Evolutionary conservation across 202 grass and related monocot species (phyloP).

Genomic region (Eragrostis tef): DNA sequence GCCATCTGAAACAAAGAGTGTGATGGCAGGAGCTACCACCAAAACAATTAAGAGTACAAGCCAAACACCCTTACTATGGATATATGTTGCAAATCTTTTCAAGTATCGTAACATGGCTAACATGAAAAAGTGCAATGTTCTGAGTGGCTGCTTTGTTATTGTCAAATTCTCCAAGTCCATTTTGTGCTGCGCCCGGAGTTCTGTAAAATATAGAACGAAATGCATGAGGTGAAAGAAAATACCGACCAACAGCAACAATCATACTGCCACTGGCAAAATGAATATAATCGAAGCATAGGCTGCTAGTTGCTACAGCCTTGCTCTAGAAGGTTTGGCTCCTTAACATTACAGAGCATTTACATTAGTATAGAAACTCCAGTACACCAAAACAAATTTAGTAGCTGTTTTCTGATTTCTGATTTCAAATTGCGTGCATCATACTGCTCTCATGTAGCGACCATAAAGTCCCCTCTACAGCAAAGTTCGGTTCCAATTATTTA

Average conservation of each 20-base stretch:
- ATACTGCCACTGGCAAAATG: conserved; percentile 5
- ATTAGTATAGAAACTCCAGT: neutral
- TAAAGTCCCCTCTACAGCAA: conserved; percentile 10
- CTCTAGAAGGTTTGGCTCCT: neutral
- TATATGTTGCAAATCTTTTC: conserved; percentile 67
- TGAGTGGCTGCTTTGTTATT: conserved; percentile 72
- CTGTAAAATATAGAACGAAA: conserved; percentile 51
- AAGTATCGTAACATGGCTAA: conserved; percentile 70
- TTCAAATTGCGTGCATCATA: neutral
- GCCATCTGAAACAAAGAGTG: conserved; percentile 56
- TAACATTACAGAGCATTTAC: conserved; percentile 1
- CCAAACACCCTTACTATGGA: conserved; percentile 63
- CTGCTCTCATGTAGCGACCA: neutral
- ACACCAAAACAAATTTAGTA: conserved; percentile 20
- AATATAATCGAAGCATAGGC: conserved; percentile 17
- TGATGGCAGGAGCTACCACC: conserved; percentile 52
- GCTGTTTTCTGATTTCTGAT: neutral
- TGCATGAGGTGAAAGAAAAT: conserved; percentile 30
- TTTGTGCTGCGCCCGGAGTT: conserved; percentile 72
- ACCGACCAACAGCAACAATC: neutral
- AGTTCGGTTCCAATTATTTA: conserved; percentile 17
- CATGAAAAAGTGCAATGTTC: conserved; percentile 67
- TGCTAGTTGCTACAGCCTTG: neutral
- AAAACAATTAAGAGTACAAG: conserved; percentile 60
- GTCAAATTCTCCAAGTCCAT: conserved; percentile 72